phyloP scores from a whole-genome alignment of 768 basidiomycete species.

The Xerocomellus intermedius region DNA sequence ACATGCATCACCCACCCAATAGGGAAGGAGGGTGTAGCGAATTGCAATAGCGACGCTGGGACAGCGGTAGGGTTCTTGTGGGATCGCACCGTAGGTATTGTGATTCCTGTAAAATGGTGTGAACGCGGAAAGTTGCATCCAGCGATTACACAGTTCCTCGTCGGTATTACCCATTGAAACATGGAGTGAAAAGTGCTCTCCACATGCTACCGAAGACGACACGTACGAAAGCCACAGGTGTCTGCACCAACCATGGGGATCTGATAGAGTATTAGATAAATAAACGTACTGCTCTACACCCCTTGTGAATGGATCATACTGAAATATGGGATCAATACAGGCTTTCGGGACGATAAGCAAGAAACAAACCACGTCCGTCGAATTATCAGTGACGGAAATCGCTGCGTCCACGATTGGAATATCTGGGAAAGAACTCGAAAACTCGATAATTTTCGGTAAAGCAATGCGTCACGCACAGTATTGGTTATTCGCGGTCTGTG shows the following conservation, averaged over 20 bases:
- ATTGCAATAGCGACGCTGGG: conserved; percentile 68
- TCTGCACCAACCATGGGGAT: conserved; percentile 82
- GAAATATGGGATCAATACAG: not conserved
- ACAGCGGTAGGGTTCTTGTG: conserved; percentile 79
- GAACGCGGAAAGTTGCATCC: conserved; percentile 81
- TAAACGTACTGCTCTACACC: conserved; percentile 54
- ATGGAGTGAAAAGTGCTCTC: conserved; percentile 2
- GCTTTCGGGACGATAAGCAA: not conserved
- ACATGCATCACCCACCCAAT: conserved; percentile 54
- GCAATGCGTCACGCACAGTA: conserved; percentile 14
- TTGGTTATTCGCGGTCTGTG: conserved; percentile 22
- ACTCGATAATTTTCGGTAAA: not conserved
- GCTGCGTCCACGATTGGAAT: conserved; percentile 71
- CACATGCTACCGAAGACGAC: not conserved
- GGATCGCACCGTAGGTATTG: conserved; percentile 58
- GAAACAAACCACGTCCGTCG: conserved; percentile 55
- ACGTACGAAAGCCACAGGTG: conserved; percentile 38
- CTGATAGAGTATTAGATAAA: conserved; percentile 42
- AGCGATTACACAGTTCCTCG: conserved; percentile 79
- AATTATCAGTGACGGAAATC: conserved; percentile 53
- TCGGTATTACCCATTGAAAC: conserved; percentile 52
- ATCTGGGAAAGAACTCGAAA: conserved; percentile 33
- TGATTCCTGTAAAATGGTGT: conserved; percentile 80
- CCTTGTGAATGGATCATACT: conserved; percentile 66
- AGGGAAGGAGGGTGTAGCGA: conserved; percentile 68